Evolutionary conservation across 805 yeast genomes (phyloP).

Genomic region (Saccharomycopsis javanensis): DNA sequence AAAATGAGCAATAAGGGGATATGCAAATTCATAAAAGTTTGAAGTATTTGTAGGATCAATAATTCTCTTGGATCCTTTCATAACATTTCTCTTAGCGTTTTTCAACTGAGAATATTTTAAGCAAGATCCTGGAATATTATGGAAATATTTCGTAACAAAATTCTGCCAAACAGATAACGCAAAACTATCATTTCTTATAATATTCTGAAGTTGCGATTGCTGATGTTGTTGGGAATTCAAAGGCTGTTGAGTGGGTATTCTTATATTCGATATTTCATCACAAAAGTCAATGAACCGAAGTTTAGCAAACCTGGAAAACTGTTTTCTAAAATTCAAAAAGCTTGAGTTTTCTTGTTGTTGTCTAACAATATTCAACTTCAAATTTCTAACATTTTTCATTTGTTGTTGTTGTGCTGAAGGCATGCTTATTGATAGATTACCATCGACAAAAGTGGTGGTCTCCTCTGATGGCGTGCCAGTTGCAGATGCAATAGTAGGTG

Average conservation of each 20-base stretch:
- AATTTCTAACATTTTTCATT: neutral
- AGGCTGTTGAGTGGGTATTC: neutral
- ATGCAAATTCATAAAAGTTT: conserved; percentile 5
- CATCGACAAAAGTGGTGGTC: neutral
- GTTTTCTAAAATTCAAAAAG: conserved; percentile 4
- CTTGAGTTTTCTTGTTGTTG: neutral
- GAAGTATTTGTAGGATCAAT: neutral
- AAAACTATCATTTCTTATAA: neutral
- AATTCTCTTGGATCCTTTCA: neutral
- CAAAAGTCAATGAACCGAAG: conserved; percentile 10
- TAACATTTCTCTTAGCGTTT: neutral
- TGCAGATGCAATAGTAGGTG: neutral
- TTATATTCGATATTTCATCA: conserved; percentile 6
- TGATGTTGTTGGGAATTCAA: neutral
- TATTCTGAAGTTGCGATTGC: conserved; percentile 2
- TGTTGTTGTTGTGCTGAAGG: neutral
- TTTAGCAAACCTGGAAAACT: conserved; percentile 12
- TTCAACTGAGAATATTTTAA: conserved; percentile 3
- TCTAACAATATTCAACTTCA: neutral
- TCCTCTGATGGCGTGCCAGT: neutral
- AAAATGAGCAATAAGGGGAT: conserved; percentile 13
- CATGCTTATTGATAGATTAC: neutral
- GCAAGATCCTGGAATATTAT: conserved; percentile 1
- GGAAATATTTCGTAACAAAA: conserved; percentile 11
- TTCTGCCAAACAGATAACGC: conserved; percentile 10